Evolutionary conservation across 306 rosid species (phyloP), one percentile per base, ranked within the genome.

Genomic region (Sindora glabra): DNA sequence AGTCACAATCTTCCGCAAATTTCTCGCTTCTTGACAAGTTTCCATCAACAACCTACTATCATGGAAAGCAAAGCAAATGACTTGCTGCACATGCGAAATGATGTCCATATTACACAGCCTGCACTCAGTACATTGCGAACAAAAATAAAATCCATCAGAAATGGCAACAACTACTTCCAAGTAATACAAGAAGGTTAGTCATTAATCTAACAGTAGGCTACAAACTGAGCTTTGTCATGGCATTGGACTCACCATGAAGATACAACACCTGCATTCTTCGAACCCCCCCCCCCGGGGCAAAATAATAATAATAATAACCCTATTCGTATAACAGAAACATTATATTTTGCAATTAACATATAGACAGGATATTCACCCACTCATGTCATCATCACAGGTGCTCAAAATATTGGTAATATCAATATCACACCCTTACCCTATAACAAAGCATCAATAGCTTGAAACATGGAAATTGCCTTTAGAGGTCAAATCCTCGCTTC

Each of bases 21-120:
- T 84, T 79, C 86, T 89, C 3, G 99, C 99, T 73, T 94, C 99
- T 72, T 81, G 99, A 81, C 99, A 94, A 49, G 99, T 94, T 84
- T 94, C 97, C 99, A 94, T 89, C 48, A 94, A 94, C 87, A 94
- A 79, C 76, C 75, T 80, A 77, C 97, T 89, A 55, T 94, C 99
- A 67, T 94, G 99, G 72, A 94, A 94, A 10, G 95, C 99, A 70
- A 94, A 94, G 86, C 99, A 94, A 61, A 94, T 94, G 63, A 94
- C 95, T 82, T 94, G 99, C 58, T 89, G 99, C 66, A 94, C 99
- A 13, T 84, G 94, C 16, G 94, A 80, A 75, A 94, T 86, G 83
- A 94, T 94, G 83, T 94, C 89, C 99, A 84, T 86, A 60, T 94
- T 94, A 74, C 99, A 94, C 53, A 94, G 48, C 95, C 97, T 89